Base-by-base conservation (phyloP, 305 asterid genomes). In the Fraxinus platypoda region DNA sequence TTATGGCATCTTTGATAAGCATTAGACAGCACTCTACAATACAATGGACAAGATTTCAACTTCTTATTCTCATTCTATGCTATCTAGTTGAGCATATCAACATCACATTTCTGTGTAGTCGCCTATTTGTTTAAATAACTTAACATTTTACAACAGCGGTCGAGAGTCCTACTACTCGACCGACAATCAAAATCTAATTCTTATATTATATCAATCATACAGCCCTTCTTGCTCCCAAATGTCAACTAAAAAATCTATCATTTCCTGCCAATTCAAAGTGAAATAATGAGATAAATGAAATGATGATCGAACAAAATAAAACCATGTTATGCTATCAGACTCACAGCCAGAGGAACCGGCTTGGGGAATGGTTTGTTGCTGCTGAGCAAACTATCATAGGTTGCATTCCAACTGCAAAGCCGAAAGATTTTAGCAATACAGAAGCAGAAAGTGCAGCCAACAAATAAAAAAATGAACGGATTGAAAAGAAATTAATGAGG, bases 221-320 rank as follows among this genome's bases (percentile, higher is more conserved):
- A 90, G 64, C 26, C 97, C 94, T 81, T 89, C 95, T 66, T 87
- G 89, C 86, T 90, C 97, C 98, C 98, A 92, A 23, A 86, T 64
- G 83, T 91, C 92, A 70, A 90, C 93, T 25, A 92, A 89, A 81
- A 89, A 88, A 81, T 88, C 91, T 11, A 92, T 88, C 93, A 94
- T 90, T 85, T 94, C 95, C 97, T 94, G 91, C 79, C 57, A 77
- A 41, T 87, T 88, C 70, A 57, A 34, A 64, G 82, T 43, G 11
- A 64, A 71, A 33, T 19, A 70, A 49, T 86, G 79, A 33, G 85
- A 80, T 41, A 77, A 74, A 68, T 28, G 6, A 33, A 4, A 49
- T 77, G 70, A 74, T 23, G 74, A 52, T 41, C 71, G 81, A 41
- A 76, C 34, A 7, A 46, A 17, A 19, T 72, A 77, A 46, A 25